A percentile compares a stretch with the other conserved stretches of the same genome.
Evolutionary conservation across 495 filamentous ascomycete genomes (phyloP).

Genomic region (Immersiella caudata): DNA sequence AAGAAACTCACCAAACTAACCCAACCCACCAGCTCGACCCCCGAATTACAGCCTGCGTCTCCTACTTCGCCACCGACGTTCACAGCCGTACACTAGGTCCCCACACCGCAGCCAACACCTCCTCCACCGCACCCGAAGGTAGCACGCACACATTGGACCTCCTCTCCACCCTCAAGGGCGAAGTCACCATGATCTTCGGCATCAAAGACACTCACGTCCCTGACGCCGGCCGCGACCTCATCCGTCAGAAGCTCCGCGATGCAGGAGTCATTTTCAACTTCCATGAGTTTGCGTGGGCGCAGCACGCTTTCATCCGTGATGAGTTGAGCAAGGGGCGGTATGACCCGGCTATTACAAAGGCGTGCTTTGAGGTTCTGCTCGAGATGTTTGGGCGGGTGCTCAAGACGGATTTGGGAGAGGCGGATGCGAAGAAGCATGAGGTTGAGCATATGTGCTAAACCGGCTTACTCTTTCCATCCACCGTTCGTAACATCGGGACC

Average conservation of each 20-base stretch:
- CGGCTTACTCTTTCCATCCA: not conserved
- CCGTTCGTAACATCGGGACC: not conserved
- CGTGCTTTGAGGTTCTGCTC: slow-evolving; percentile 89
- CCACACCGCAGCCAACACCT: slow-evolving; percentile 36
- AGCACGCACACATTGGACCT: slow-evolving; percentile 50
- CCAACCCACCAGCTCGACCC: slow-evolving; percentile 58
- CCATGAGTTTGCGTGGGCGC: slow-evolving; percentile 88
- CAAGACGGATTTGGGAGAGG: slow-evolving; percentile 72
- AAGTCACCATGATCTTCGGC: slow-evolving; percentile 88
- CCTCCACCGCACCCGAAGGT: slow-evolving; percentile 32
- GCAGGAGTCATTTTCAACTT: slow-evolving; percentile 75
- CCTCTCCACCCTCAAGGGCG: slow-evolving; percentile 69
- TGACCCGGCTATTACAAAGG: slow-evolving; percentile 80
- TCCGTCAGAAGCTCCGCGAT: slow-evolving; percentile 79
- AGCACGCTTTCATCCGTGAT: slow-evolving; percentile 96
- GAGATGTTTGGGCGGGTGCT: slow-evolving; percentile 82
- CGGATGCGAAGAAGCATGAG: slow-evolving; percentile 36
- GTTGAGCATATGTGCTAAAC: slow-evolving; percentile 36
- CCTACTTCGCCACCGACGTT: slow-evolving; percentile 93
- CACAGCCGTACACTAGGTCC: slow-evolving; percentile 75
- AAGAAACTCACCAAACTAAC: slow-evolving; percentile 2
- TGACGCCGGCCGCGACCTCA: slow-evolving; percentile 79
- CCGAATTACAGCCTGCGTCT: slow-evolving; percentile 73
- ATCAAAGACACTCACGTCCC: slow-evolving; percentile 91
- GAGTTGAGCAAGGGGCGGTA: slow-evolving; percentile 92